These are phyloP conservation scores for Drosera capensis DNA, from an alignment of 148 eudicot species.

Conservation along the genomic window DNA sequence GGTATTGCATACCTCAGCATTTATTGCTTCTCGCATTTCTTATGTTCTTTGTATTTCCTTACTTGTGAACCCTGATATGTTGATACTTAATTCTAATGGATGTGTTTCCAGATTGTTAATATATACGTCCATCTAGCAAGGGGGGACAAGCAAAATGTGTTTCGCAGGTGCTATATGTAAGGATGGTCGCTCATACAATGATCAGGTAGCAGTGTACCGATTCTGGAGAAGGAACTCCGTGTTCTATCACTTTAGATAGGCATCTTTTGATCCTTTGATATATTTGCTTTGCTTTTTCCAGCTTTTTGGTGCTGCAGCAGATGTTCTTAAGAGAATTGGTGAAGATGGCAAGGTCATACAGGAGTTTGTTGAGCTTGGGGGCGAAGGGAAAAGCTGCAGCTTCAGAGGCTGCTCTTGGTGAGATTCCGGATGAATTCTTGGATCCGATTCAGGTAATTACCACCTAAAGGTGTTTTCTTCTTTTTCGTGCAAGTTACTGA, in stretches of 20 bases:
- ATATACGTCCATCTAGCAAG: conserved; percentile 87
- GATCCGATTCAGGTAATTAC: conserved; percentile 80
- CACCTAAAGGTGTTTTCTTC: background rate
- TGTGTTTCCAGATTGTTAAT: conserved; percentile 52
- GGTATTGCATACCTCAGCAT: too few species aligned
- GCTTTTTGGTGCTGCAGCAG: conserved; percentile 82
- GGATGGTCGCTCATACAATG: conserved; percentile 95
- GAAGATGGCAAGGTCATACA: conserved; percentile 68
- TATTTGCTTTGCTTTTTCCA: conserved; percentile 17
- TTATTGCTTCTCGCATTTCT: too few species aligned
- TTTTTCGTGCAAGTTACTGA: background rate
- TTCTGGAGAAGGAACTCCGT: too few species aligned
- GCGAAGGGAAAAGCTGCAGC: conserved; percentile 74
- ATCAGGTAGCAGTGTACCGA: too few species aligned
- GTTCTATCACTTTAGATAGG: too few species aligned
- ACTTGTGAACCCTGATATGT: too few species aligned
- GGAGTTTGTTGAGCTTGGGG: conserved; percentile 80
- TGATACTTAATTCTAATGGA: background rate
- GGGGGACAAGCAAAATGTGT: conserved; percentile 66
- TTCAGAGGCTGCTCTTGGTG: conserved; percentile 84
- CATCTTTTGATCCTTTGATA: background rate
- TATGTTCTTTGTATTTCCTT: too few species aligned
- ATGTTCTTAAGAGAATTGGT: conserved; percentile 62
- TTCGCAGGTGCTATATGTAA: conserved; percentile 78
- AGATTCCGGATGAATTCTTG: conserved; percentile 95